Evolutionary conservation across 768 basidiomycete species (phyloP).

Genomic region (Boletus edulis): DNA sequence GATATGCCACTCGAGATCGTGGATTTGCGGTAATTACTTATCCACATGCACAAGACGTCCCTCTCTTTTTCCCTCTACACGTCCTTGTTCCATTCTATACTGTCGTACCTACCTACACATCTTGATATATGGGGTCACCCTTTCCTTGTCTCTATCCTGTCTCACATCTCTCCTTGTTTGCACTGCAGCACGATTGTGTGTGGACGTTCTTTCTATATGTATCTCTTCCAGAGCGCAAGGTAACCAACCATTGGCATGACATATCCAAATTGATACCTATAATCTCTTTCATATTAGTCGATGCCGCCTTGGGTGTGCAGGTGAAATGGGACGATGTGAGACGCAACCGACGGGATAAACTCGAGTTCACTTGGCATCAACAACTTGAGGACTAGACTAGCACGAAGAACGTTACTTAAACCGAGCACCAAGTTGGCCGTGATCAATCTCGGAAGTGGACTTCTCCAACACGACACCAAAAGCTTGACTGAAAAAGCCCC

Average conservation of each 20-base stretch:
- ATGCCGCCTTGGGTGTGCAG: background rate
- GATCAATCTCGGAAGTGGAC: too few relatives aligned
- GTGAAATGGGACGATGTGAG: background rate
- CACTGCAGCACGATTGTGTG: background rate
- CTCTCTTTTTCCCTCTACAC: background rate
- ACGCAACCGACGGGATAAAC: too few relatives aligned
- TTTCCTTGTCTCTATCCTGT: too few relatives aligned
- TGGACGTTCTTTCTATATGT: conserved; percentile 6
- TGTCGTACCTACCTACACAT: too few relatives aligned
- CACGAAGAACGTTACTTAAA: too few relatives aligned
- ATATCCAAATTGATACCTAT: background rate
- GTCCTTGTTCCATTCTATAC: background rate
- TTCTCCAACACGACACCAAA: too few relatives aligned
- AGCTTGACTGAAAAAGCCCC: too few relatives aligned
- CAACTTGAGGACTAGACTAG: too few relatives aligned
- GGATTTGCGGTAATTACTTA: conserved; percentile 56
- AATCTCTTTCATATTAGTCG: background rate
- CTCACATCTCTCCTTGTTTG: background rate
- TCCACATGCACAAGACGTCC: background rate
- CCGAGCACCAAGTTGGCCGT: too few relatives aligned
- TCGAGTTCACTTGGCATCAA: too few relatives aligned
- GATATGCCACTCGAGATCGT: conserved; percentile 76
- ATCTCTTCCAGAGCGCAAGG: conserved; percentile 3
- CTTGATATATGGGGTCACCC: too few relatives aligned
- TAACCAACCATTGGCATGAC: conserved; percentile 3